Base-by-base conservation (phyloP, 2,329 filamentous ascomycete genomes). In the Venturia oleaginea region DNA sequence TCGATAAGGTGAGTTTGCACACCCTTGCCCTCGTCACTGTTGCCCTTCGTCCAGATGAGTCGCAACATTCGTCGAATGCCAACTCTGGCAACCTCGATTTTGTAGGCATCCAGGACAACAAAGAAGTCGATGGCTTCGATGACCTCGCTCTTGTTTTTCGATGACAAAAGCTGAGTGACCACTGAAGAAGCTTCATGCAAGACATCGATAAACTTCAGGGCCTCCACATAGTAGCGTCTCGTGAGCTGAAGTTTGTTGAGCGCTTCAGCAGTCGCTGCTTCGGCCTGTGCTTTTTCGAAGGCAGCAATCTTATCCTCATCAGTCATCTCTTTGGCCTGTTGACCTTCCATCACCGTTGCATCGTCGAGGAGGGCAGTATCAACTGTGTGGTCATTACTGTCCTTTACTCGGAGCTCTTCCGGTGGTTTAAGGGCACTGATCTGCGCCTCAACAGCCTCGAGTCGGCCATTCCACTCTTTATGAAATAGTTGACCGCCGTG, bases 41-140 rank as follows among this genome's bases (percentile, higher is more conserved):
- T 99, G 70, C 94, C 93, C 78, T 99, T 99, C 68, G 94, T 99
- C 94, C 94, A 99, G 75, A 99, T 99, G 24, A 99, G 82, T 63
- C 93, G 88, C 67, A 99, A 82, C 94, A 99, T 99, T 65, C 92
- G 88, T 66, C 93, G 86, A 71, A 99, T 97, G 65, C 95, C 94
- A 46, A 88, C 79, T 75, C 96, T 92, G 72, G 95, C 92, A 69
- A 94, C 91, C 74, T 97, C 90, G 65, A 99, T 88, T 75, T 95
- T 94, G 81, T 97, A 97, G 6, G 92, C 93, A 74, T 99, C 92
- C 55, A 94, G 89, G 55, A 96, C 86, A 69, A 95, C 92, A 69
- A 99, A 96, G 77, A 95, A 99, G 74, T 99, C 94, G 86, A 99
- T 99, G 19, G 95, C 94, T 75, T 99, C 95, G 67, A 99, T 96